A percentile compares a stretch with the other conserved stretches of the same genome.
These are phyloP conservation scores for Mixia osmundae DNA, from an alignment of 1,284 basidiomycete species.

Conservation along the genomic window DNA sequence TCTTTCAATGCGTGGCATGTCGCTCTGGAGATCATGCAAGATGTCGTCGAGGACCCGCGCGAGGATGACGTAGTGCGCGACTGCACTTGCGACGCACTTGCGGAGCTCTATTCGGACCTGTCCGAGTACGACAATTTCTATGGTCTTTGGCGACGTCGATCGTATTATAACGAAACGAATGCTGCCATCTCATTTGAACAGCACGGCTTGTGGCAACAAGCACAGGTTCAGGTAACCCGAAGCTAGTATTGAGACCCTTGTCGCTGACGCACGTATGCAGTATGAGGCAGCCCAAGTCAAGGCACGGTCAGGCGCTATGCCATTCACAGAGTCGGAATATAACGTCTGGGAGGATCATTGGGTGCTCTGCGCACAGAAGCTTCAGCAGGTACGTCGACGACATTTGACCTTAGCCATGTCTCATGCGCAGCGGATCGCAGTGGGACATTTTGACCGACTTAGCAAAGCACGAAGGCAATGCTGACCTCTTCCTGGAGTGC, in stretches of 20 bases:
- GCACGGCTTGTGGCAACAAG: conserved; percentile 90
- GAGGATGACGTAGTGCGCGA: conserved; percentile 67
- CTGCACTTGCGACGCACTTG: conserved; percentile 67
- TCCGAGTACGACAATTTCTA: conserved; percentile 96
- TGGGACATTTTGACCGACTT: conserved; percentile 91
- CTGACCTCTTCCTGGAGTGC: conserved; percentile 79
- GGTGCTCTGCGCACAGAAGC: conserved; percentile 83
- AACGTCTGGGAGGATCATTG: conserved; percentile 99
- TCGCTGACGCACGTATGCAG: conserved; percentile 1
- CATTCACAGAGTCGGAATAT: conserved; percentile 89
- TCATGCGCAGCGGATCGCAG: conserved; percentile 21
- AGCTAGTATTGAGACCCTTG: background rate
- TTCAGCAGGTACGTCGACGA: conserved; percentile 35
- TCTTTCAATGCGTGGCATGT: conserved; percentile 91
- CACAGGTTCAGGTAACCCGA: conserved; percentile 34
- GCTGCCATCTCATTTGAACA: conserved; percentile 84
- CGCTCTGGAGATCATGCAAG: conserved; percentile 66
- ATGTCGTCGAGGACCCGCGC: conserved; percentile 35
- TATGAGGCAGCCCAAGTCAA: conserved; percentile 83
- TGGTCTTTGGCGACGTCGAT: conserved; percentile 78
- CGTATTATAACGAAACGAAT: conserved; percentile 73
- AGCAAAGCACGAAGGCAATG: conserved; percentile 73
- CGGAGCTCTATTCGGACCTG: conserved; percentile 86
- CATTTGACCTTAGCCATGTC: background rate
- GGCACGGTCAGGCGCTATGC: conserved; percentile 51